A percentile compares a stretch with the other conserved stretches of the same genome.
These are phyloP conservation scores for Syzygium aqueum DNA, from an alignment of 345 rosid genomes.

Conservation along the genomic window DNA sequence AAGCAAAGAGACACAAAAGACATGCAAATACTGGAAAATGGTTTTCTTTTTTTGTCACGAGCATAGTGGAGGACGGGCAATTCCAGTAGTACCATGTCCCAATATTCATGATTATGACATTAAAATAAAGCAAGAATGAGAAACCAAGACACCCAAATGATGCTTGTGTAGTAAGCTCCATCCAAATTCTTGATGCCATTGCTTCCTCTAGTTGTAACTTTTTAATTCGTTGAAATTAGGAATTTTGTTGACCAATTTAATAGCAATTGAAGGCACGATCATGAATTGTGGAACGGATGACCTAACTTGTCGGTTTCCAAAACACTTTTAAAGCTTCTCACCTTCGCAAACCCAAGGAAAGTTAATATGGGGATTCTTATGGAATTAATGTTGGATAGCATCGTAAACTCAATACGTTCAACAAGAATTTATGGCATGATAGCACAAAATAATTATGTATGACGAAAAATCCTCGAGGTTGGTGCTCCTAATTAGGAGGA, in stretches of 20 bases:
- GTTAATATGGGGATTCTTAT: background rate
- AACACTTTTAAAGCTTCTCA: background rate
- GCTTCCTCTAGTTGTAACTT: background rate
- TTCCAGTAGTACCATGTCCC: background rate
- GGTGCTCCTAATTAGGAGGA: background rate
- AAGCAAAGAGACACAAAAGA: background rate
- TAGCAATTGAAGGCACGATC: background rate
- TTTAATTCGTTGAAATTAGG: background rate
- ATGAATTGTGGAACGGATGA: background rate
- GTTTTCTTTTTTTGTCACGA: background rate
- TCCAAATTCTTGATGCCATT: background rate
- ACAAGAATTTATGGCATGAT: background rate
- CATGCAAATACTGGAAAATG: background rate
- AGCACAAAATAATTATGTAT: background rate
- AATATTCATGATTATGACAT: background rate
- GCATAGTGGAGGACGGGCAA: background rate
- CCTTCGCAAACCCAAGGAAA: background rate
- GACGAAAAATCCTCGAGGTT: background rate
- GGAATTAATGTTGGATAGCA: background rate
- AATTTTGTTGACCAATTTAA: background rate
- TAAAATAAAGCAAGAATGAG: background rate
- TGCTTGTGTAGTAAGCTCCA: background rate
- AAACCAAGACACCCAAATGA: background rate
- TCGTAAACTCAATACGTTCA: background rate
- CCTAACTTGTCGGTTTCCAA: background rate